phyloP scores from a whole-genome alignment of 2,329 filamentous ascomycete genomes.

The Cladosporium sp. region DNA sequence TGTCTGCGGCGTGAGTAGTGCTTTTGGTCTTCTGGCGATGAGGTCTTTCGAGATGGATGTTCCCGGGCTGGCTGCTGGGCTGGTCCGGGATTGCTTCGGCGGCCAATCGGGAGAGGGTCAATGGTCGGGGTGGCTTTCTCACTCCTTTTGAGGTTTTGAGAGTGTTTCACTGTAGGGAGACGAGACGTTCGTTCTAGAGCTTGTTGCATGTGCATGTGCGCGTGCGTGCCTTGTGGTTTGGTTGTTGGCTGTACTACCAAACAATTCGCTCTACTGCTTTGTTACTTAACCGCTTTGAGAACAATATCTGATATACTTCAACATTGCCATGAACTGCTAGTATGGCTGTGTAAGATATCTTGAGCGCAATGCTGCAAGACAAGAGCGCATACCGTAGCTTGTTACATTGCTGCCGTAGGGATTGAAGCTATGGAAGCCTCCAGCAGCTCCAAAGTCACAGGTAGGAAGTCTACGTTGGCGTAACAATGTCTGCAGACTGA shows the following conservation, averaged over 20 bases:
- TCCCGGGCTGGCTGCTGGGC: neutral
- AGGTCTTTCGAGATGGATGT: slow-evolving; percentile 21
- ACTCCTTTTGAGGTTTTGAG: slow-evolving; percentile 1
- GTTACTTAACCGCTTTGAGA: neutral
- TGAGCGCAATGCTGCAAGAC: slow-evolving; percentile 33
- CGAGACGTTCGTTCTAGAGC: slow-evolving; percentile 2
- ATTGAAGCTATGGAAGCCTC: slow-evolving; percentile 39
- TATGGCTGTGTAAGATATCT: neutral
- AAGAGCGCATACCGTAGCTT: neutral
- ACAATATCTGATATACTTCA: neutral
- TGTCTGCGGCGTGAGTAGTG: slow-evolving; percentile 1
- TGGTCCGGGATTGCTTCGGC: neutral
- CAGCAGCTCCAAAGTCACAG: slow-evolving; percentile 54
- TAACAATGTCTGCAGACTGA: neutral
- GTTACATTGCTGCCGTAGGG: slow-evolving; percentile 23
- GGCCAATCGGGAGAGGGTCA: slow-evolving; percentile 11
- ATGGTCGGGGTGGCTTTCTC: neutral
- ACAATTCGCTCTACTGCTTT: neutral
- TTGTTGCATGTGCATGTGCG: slow-evolving; percentile 6
- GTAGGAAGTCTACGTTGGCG: slow-evolving; percentile 31
- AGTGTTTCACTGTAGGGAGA: slow-evolving; percentile 6
- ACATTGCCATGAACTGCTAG: neutral
- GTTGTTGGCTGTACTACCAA: neutral
- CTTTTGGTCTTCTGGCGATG: slow-evolving; percentile 12
- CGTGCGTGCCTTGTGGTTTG: neutral